These are phyloP conservation scores for Euphorbia peplus DNA, from an alignment of 345 rosid species.

Conservation along the genomic window DNA sequence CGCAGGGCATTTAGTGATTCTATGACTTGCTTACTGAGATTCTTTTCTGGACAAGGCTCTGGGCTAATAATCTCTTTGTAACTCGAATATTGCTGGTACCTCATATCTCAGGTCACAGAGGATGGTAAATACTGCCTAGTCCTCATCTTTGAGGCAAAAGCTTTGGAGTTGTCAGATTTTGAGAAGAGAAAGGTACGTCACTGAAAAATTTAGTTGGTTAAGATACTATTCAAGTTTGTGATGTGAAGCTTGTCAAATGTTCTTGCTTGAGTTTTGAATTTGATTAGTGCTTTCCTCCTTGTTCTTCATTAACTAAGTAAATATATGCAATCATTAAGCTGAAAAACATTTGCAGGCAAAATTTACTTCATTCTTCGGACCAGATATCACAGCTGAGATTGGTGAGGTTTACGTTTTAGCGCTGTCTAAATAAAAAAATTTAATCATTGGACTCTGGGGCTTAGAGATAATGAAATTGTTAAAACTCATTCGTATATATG, in stretches of 20 bases:
- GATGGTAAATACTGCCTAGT: constrained; percentile 80
- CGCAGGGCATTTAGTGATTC: neutral
- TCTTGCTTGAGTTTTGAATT: neutral
- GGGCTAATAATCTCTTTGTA: neutral
- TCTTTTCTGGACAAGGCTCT: neutral
- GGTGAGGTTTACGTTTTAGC: constrained; percentile 45
- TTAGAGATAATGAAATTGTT: constrained; percentile 1
- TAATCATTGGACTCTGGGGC: neutral
- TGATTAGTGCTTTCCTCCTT: neutral
- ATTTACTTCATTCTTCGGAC: constrained; percentile 92
- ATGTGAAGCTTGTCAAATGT: neutral
- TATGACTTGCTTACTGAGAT: neutral
- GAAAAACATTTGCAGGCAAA: constrained; percentile 53
- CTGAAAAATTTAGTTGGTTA: neutral
- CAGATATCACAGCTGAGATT: constrained; percentile 74
- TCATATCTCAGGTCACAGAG: constrained; percentile 50
- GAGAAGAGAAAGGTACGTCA: constrained; percentile 71
- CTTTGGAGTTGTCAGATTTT: constrained; percentile 69
- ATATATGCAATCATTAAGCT: constrained; percentile 15
- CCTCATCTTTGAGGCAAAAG: constrained; percentile 76
- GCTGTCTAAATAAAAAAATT: neutral
- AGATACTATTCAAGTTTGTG: neutral
- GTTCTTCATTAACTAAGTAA: neutral
- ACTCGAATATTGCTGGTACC: neutral
- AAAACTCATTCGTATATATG: neutral